Percentiles rank a stretch among this genome's conserved stretches.
phyloP scores from a whole-genome alignment of 1,284 basidiomycete genomes.

The Mixia osmundae region DNA sequence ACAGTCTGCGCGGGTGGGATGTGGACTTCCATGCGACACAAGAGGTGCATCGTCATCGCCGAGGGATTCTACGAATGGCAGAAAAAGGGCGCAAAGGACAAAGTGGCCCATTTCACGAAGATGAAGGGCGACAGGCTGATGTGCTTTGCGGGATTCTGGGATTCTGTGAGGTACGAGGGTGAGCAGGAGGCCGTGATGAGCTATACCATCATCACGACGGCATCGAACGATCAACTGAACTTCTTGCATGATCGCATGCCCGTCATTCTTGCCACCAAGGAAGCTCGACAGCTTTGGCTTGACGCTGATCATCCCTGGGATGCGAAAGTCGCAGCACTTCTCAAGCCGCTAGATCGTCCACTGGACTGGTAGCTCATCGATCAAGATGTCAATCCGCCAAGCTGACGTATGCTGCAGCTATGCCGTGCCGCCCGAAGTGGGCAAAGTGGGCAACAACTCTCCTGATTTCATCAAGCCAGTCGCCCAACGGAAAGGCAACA shows the following conservation, averaged over 20 bases:
- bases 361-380: constrained; percentile 37
- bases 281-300: constrained; percentile 50
- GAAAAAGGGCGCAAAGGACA: constrained; percentile 43
- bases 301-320: constrained; percentile 43
- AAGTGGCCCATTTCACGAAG: constrained; percentile 56
- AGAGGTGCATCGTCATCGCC: constrained; percentile 45
- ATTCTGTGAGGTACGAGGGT: constrained; percentile 30
- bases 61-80: constrained; percentile 64
- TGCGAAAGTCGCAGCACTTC: constrained; percentile 33
- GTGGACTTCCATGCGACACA: constrained; percentile 46
- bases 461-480: constrained; percentile 53
- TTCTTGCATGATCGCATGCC: constrained; percentile 41
- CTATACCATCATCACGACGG: constrained; percentile 72
- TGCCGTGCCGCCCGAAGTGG: constrained; percentile 68
- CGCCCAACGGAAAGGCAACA: constrained; percentile 55
- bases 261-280: constrained; percentile 43
- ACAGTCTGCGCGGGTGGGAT: constrained; percentile 48
- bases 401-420: constrained; percentile 31
- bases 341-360: constrained; percentile 40
- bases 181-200: constrained; percentile 42
- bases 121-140: constrained; percentile 39
- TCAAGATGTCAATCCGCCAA: background rate
- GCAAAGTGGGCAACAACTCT: constrained; percentile 67
- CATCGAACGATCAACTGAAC: constrained; percentile 21
- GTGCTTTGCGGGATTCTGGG: constrained; percentile 73